Base-by-base conservation (phyloP, 1,139 yeast genomes). In the Zygosaccharomyces pseudobailii region DNA sequence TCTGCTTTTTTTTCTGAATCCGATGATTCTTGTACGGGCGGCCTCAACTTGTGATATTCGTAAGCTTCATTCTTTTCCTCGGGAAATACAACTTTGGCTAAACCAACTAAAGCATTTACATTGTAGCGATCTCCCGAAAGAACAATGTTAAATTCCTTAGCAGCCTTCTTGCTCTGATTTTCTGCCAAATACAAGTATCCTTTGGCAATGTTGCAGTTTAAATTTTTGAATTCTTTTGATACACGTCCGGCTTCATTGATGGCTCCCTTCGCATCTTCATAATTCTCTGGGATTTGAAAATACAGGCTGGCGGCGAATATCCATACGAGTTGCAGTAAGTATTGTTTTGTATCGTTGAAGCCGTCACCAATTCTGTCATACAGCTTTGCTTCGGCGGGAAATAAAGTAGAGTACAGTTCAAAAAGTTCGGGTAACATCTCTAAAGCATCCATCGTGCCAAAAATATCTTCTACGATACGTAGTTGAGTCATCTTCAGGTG, bases 401-500 rank as follows among this genome's bases (percentile, higher is more conserved):
- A 84, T 28, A 87, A 68, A 43, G 70, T 74, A 45, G 79, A 76
- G 58, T 76, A 85, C 19, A 84, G 65, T 13, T 74, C 75, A 57
- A 88, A 84, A 8, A 87, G 75, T 43, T 81, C 89, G 2, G 87
- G 78, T 23, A 89, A 67, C 42, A 73, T 71, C 44, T 84, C 89
- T 55, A 87, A 66, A 3, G 89, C 81, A 42, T 76, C 78, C 27
- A 75, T 73, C 0, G 76, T 70, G 3, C 89, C 92, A 49, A 81
- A 73, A 7, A 76, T 69, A 6, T 80, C 75, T 59, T 87, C 94
- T 49, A 81, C 70, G n/a, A 88, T 72, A 2, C 90, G 83, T 43
- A 88, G 68, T 56, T 85, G 89, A 0, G 96, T 84, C 65, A 86
- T 72, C 58, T 86, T 86, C 59, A 88, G 71, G 61, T 87, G 88